Conservation (phyloP, 2,329 filamentous ascomycete genomes). For the Atkinsonella hypoxylon region DNA sequence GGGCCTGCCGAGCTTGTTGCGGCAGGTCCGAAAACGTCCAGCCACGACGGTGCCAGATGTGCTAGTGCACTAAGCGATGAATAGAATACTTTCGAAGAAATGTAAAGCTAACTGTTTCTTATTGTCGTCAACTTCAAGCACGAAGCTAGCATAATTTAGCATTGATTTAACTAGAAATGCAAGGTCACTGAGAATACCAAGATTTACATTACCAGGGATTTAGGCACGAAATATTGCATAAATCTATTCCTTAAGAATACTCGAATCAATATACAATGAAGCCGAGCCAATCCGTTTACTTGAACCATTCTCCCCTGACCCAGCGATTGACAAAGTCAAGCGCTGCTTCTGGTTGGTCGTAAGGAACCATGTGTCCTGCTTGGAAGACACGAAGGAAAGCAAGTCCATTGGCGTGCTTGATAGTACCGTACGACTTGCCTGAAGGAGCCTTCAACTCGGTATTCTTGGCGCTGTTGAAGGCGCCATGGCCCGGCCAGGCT, state of each 20-base stretch:
- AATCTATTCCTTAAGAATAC: background rate
- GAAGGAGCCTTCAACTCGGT: slow-evolving; percentile 52
- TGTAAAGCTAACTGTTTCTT: too few relatives aligned
- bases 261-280: background rate
- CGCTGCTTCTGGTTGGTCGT: slow-evolving; percentile 81
- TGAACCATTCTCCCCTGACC: slow-evolving; percentile 70
- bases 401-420: slow-evolving; percentile 86
- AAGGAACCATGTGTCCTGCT: slow-evolving; percentile 92
- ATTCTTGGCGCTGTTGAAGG: slow-evolving; percentile 59
- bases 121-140: too few relatives aligned
- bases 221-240: background rate
- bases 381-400: slow-evolving; percentile 82
- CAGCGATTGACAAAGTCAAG: slow-evolving; percentile 92
- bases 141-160: too few relatives aligned
- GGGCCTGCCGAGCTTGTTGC: too few relatives aligned
- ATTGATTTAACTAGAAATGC: too few relatives aligned
- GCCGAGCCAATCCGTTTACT: background rate
- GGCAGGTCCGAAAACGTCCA: too few relatives aligned
- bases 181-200: too few relatives aligned
- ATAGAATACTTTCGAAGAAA: too few relatives aligned
- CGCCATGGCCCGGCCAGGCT: slow-evolving; percentile 79
- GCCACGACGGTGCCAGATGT: too few relatives aligned
- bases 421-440: slow-evolving; percentile 48
- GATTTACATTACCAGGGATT: too few relatives aligned
- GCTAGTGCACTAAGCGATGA: too few relatives aligned